A percentile compares a stretch with the other conserved stretches of the same genome.
Evolutionary conservation across 2,329 filamentous ascomycete genomes (phyloP).

Genomic region (Monosporascus sp.): DNA sequence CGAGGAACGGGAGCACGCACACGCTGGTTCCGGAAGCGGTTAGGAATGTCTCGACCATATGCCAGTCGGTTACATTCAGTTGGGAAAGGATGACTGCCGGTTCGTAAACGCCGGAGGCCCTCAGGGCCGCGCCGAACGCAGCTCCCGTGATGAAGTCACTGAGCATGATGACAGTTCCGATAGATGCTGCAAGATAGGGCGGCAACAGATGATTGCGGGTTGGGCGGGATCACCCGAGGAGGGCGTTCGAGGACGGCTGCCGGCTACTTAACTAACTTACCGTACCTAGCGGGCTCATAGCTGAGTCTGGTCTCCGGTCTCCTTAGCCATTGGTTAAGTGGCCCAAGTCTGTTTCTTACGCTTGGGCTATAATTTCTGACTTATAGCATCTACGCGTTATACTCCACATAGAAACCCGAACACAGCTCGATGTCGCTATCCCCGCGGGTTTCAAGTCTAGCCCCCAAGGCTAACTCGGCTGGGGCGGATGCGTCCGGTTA

Average conservation of each 20-base stretch:
- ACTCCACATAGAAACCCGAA: no score
- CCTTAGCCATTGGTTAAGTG: neutral
- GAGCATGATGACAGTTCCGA: conserved; percentile 5
- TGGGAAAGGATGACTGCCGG: conserved; percentile 57
- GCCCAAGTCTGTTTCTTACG: no score
- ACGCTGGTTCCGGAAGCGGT: conserved; percentile 57
- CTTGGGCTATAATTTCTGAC: neutral
- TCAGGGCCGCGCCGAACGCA: conserved; percentile 57
- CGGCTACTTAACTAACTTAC: no score
- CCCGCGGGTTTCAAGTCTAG: no score
- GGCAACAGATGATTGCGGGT: no score
- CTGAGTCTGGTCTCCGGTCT: neutral
- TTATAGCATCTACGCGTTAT: neutral
- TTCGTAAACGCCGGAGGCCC: conserved; percentile 54
- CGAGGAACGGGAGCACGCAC: conserved; percentile 35
- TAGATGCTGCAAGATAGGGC: neutral
- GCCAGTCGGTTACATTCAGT: conserved; percentile 55
- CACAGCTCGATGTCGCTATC: no score
- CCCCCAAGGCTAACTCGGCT: no score
- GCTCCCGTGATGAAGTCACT: conserved; percentile 41
- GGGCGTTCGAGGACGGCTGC: no score
- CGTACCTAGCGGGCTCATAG: neutral
- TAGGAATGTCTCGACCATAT: conserved; percentile 62
- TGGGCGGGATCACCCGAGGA: no score
- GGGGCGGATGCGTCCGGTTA: no score